phyloP scores from a whole-genome alignment of 306 rosid species.

The Myrica gale region DNA sequence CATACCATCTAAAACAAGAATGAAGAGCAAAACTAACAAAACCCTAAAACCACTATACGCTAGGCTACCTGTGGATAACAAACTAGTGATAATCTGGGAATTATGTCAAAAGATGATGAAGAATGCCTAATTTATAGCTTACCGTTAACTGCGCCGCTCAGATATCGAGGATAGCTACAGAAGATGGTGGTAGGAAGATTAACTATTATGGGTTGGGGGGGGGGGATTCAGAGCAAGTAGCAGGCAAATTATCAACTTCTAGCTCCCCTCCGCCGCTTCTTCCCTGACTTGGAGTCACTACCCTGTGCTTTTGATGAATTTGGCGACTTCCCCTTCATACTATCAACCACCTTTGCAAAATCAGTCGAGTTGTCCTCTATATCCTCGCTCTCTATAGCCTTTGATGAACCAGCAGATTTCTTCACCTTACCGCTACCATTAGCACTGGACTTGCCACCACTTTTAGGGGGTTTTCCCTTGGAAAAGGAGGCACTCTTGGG shows the following conservation, averaged over 20 bases:
- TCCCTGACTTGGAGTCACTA: conserved; percentile 56
- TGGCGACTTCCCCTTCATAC: conserved; percentile 47
- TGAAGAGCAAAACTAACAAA: conserved; percentile 24
- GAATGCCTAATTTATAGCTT: conserved; percentile 35
- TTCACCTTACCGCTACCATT: conserved; percentile 51
- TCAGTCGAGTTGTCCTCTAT: conserved; percentile 36
- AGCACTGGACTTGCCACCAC: conserved; percentile 51
- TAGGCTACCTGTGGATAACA: conserved; percentile 41
- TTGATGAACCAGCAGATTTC: conserved; percentile 46
- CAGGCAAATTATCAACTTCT: conserved; percentile 31
- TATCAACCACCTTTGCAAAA: conserved; percentile 38
- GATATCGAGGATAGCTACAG: conserved; percentile 23
- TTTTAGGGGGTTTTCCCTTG: conserved; percentile 49
- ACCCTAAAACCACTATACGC: conserved; percentile 41
- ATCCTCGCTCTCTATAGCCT: conserved; percentile 42
- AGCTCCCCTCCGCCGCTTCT: conserved; percentile 63
- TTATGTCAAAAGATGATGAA: conserved; percentile 33
- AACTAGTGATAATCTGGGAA: conserved; percentile 41
- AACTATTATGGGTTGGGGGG: conserved; percentile 16
- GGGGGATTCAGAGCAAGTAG: conserved; percentile 10
- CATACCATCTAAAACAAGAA: conserved; percentile 37
- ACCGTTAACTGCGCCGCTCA: conserved; percentile 29
- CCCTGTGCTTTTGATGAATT: conserved; percentile 50
- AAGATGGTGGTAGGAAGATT: conserved; percentile 19
- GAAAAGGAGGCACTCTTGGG: conserved; percentile 47